These are phyloP conservation scores for Fraxinus sp. DNA, from an alignment of 305 asterid genomes.

Conservation along the genomic window DNA sequence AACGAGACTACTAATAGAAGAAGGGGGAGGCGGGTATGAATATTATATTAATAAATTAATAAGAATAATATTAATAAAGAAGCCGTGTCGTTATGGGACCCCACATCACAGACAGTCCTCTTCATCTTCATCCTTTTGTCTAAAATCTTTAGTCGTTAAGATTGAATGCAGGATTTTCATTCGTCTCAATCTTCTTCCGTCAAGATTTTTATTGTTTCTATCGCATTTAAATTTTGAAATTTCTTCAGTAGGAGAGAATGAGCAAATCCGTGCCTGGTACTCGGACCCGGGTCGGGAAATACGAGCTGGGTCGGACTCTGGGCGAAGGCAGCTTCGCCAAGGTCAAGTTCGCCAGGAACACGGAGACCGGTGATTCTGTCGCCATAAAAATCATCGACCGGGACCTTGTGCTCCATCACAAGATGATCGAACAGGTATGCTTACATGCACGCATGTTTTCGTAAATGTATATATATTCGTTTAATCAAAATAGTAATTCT, in stretches of 20 bases:
- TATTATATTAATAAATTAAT: no score
- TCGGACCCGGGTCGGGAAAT: conserved; percentile 64
- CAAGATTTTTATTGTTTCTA: neutral
- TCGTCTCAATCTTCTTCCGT: neutral
- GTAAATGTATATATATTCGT: neutral
- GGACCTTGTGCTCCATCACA: conserved; percentile 57
- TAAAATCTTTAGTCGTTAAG: neutral
- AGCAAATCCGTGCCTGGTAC: conserved; percentile 32
- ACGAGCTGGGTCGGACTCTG: conserved; percentile 70
- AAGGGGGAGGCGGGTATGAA: no score
- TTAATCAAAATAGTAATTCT: neutral
- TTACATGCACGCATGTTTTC: neutral
- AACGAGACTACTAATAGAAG: no score
- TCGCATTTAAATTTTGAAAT: neutral
- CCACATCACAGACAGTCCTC: neutral
- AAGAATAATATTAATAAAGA: no score
- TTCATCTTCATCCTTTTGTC: neutral
- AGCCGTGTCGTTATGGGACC: neutral
- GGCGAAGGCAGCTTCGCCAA: conserved; percentile 81
- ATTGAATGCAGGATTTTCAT: neutral
- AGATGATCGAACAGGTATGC: conserved; percentile 68
- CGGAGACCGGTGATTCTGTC: conserved; percentile 45
- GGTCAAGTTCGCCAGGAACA: conserved; percentile 63
- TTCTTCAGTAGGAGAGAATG: conserved; percentile 26
- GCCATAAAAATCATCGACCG: conserved; percentile 83